Evolutionary conservation across 495 filamentous ascomycete species (phyloP).

Genomic region (Neurospora sp.): DNA sequence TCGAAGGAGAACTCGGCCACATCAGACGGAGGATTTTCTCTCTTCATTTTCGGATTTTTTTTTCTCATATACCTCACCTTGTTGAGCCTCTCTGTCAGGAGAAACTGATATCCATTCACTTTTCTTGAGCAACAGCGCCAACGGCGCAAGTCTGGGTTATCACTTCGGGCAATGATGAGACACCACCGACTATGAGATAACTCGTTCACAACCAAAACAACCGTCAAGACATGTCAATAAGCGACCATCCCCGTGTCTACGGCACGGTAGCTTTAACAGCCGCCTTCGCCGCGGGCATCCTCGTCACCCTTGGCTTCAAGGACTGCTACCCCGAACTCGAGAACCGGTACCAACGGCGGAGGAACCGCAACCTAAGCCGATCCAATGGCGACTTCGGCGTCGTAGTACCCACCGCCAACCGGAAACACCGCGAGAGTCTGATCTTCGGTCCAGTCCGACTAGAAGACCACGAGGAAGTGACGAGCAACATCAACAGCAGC

Average conservation of each 20-base stretch:
- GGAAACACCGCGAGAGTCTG: constrained; percentile 20
- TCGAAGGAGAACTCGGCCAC: not conserved
- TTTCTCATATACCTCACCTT: not conserved
- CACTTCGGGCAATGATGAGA: not conserved
- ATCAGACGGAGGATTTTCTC: not conserved
- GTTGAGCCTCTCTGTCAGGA: no score
- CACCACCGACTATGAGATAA: not conserved
- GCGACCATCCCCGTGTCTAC: constrained; percentile 44
- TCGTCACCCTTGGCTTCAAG: constrained; percentile 64
- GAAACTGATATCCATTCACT: not conserved
- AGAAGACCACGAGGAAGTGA: constrained; percentile 38
- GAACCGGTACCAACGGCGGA: constrained; percentile 42
- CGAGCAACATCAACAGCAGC: constrained; percentile 7
- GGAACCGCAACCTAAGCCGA: constrained; percentile 5
- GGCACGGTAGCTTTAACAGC: constrained; percentile 49
- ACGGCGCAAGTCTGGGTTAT: not conserved
- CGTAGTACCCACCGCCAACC: not conserved
- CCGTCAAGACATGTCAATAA: constrained; percentile 35
- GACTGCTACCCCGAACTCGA: constrained; percentile 64
- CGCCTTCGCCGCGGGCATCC: constrained; percentile 65
- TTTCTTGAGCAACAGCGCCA: not conserved
- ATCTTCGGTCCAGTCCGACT: constrained; percentile 38
- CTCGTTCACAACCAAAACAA: not conserved
- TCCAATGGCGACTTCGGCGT: not conserved
- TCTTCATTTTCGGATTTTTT: not conserved